Conservation (phyloP, 2,329 filamentous ascomycete genomes). For the Botryosphaeria dothidea region DNA sequence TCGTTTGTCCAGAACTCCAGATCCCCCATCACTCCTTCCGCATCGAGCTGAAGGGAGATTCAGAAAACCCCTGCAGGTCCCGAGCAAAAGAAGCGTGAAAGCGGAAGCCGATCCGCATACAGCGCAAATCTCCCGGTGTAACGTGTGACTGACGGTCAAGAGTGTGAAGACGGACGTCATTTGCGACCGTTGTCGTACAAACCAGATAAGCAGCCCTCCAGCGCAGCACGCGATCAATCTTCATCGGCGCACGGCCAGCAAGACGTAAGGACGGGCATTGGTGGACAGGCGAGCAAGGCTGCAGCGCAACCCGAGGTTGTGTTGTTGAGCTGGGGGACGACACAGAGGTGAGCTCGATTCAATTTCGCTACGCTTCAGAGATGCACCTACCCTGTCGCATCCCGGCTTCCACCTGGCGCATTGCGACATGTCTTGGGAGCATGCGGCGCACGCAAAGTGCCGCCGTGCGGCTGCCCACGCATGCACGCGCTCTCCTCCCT, state of each 20-base stretch:
- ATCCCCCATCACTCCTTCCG: background rate
- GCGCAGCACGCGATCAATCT: conserved; percentile 10
- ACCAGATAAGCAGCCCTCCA: conserved; percentile 3
- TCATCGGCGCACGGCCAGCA: conserved; percentile 17
- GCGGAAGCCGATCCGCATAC: conserved; percentile 3
- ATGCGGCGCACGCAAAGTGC: conserved; percentile 18
- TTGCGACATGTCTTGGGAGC: conserved; percentile 20
- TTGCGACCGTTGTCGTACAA: conserved; percentile 17
- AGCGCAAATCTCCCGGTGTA: conserved; percentile 15
- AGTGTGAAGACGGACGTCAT: conserved; percentile 20
- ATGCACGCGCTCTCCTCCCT: conserved; percentile 13
- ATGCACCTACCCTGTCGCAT: conserved; percentile 12
- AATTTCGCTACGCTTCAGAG: conserved; percentile 20
- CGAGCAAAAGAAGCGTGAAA: conserved; percentile 16
- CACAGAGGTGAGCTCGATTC: conserved; percentile 18
- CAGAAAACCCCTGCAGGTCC: background rate
- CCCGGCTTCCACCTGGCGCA: conserved; percentile 6
- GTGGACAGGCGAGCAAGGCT: conserved; percentile 7
- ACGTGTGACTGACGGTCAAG: conserved; percentile 10
- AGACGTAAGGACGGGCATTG: background rate
- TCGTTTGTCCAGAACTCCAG: background rate
- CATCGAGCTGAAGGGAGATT: conserved; percentile 7
- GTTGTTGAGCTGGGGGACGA: conserved; percentile 12
- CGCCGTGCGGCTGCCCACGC: conserved; percentile 8
- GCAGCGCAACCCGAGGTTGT: conserved; percentile 15